Evolutionary conservation across 805 yeast species (phyloP).

Genomic region (Candida broadrunensis): DNA sequence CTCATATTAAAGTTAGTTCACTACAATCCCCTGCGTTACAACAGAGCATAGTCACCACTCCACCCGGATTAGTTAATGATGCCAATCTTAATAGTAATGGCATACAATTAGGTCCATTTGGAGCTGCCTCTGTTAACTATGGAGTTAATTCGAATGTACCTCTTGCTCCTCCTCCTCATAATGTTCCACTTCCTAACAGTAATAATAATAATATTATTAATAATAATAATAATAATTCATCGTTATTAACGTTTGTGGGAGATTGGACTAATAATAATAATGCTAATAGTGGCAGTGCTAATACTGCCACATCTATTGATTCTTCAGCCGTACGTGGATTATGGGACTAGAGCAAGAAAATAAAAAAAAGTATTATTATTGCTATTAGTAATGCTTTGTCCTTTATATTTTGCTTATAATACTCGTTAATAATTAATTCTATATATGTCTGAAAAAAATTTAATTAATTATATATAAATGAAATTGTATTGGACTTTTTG

Average conservation of each 20-base stretch:
- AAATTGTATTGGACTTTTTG: too few relatives aligned
- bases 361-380: too few relatives aligned
- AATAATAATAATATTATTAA: too few relatives aligned
- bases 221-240: too few relatives aligned
- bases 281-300: neutral
- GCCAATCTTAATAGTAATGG: neutral
- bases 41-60: conserved; percentile 4
- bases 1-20: conserved; percentile 32
- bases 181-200: too few relatives aligned
- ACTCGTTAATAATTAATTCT: too few relatives aligned
- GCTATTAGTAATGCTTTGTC: too few relatives aligned
- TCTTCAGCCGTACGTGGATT: conserved; percentile 5
- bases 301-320: neutral
- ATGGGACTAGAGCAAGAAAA: conserved; percentile 10
- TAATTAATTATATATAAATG: too few relatives aligned
- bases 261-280: too few relatives aligned
- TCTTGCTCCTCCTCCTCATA: neutral
- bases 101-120: neutral
- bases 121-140: neutral
- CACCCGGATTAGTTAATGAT: conserved; percentile 13
- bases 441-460: too few relatives aligned
- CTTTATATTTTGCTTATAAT: too few relatives aligned
- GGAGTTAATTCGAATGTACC: neutral
- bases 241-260: too few relatives aligned
- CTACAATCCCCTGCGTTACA: conserved; percentile 4